phyloP scores from a whole-genome alignment of 2,329 filamentous ascomycete genomes.

The Epichloe aotearoae region DNA sequence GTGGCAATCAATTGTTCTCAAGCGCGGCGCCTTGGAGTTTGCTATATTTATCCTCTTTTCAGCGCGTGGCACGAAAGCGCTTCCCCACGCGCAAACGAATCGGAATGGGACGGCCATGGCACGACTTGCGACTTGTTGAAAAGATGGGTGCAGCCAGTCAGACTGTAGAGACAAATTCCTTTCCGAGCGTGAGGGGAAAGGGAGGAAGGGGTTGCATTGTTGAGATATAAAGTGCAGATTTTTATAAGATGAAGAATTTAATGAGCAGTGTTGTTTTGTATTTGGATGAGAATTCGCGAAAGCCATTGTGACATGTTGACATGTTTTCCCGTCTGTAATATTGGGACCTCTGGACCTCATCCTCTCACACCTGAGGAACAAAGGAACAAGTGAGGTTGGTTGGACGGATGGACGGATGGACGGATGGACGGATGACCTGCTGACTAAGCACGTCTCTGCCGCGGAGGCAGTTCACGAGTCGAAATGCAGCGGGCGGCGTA shows the following conservation, averaged over 20 bases:
- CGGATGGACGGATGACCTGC: background rate
- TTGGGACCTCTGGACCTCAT: too few species aligned
- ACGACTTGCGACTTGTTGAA: constrained; percentile 12
- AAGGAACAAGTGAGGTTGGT: background rate
- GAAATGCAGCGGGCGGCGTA: constrained; percentile 19
- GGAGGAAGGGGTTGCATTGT: background rate
- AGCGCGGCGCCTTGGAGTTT: constrained; percentile 41
- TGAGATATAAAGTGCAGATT: background rate
- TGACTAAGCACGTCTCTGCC: constrained; percentile 5
- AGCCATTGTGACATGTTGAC: too few species aligned
- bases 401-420: too few species aligned
- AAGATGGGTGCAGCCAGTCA: background rate
- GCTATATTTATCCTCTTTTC: constrained; percentile 20
- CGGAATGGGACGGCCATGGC: constrained; percentile 19
- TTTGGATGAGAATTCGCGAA: background rate
- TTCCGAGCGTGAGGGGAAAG: background rate
- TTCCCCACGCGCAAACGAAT: constrained; percentile 27
- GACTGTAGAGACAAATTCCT: background rate
- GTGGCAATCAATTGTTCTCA: constrained; percentile 15
- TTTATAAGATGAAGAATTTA: background rate
- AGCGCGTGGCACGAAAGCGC: constrained; percentile 37
- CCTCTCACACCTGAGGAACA: too few species aligned
- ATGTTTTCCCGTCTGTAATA: too few species aligned
- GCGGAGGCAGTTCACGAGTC: background rate
- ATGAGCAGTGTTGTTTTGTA: background rate